These are phyloP conservation scores for Mucor piriformis DNA, from an alignment of 371 early-diverging fungal species.

Conservation along the genomic window DNA sequence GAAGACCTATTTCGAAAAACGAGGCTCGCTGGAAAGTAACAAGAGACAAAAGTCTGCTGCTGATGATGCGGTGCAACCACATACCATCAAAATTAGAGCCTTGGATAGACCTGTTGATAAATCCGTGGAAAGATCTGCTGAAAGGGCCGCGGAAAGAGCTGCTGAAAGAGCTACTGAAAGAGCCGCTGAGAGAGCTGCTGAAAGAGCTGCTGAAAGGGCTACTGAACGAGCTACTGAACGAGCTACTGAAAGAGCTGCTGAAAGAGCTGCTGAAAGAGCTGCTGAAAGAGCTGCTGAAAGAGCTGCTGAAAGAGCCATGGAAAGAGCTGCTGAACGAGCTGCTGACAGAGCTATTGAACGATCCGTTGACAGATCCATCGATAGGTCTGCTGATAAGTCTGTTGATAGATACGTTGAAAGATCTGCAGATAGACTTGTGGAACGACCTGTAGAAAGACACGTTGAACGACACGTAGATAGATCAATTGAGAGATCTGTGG, in stretches of 20 bases:
- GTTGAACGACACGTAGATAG: background rate
- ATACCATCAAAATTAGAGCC: conserved; percentile 4
- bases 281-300: background rate
- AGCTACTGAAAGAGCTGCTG: background rate
- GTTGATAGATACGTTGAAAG: background rate
- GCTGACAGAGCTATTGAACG: background rate
- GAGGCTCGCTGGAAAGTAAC: background rate
- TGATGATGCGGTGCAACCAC: background rate
- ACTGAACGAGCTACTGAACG: background rate
- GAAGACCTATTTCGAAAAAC: conserved; percentile 41
- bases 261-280: background rate
- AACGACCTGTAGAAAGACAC: background rate
- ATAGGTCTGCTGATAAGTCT: background rate
- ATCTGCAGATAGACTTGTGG: background rate
- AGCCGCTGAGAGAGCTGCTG: background rate
- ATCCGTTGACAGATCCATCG: background rate
- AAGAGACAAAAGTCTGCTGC: background rate
- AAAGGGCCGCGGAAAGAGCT: background rate
- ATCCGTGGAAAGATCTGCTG: background rate
- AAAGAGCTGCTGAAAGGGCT: background rate
- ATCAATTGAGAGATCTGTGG: background rate
- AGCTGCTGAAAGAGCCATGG: background rate
- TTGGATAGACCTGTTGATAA: background rate
- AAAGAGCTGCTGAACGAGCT: background rate
- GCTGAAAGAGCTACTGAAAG: background rate